phyloP scores from a whole-genome alignment of 2,329 filamentous ascomycete genomes.

The Botryotinia globosa region DNA sequence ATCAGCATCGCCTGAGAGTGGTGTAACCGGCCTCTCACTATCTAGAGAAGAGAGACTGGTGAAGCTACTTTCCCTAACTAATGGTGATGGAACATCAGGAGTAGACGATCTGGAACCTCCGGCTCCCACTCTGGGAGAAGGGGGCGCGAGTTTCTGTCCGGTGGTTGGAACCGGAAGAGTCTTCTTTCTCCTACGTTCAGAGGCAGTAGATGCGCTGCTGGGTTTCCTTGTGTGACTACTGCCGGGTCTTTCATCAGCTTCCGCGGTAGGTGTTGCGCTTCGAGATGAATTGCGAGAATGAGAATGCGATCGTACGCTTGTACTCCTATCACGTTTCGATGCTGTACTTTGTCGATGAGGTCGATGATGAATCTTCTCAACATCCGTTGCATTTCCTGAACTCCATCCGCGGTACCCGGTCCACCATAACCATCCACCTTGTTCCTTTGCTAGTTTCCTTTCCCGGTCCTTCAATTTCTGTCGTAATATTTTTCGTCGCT shows the following conservation, averaged over 20 bases:
- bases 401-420: slow-evolving; percentile 64
- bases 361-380: slow-evolving; percentile 36
- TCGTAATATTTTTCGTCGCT: slow-evolving; percentile 72
- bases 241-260: slow-evolving; percentile 33
- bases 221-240: slow-evolving; percentile 32
- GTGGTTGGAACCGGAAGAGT: slow-evolving; percentile 23
- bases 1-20: slow-evolving; percentile 28
- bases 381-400: slow-evolving; percentile 34
- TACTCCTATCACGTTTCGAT: slow-evolving; percentile 33
- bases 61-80: slow-evolving; percentile 36
- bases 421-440: slow-evolving; percentile 82
- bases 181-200: slow-evolving; percentile 35
- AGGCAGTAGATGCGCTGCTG: slow-evolving; percentile 35
- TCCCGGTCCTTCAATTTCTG: slow-evolving; percentile 67
- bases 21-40: slow-evolving; percentile 31
- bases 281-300: slow-evolving; percentile 40
- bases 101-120: slow-evolving; percentile 29
- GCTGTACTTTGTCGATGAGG: slow-evolving; percentile 29
- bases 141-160: slow-evolving; percentile 32
- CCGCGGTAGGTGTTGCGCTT: slow-evolving; percentile 38
- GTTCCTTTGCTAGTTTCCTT: slow-evolving; percentile 62
- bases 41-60: slow-evolving; percentile 36
- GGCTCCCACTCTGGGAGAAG: slow-evolving; percentile 1
- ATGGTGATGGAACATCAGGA: slow-evolving; percentile 36
- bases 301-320: slow-evolving; percentile 35